phyloP scores from a whole-genome alignment of 106 monocot genomes.

The Platanthera zijinensis region DNA sequence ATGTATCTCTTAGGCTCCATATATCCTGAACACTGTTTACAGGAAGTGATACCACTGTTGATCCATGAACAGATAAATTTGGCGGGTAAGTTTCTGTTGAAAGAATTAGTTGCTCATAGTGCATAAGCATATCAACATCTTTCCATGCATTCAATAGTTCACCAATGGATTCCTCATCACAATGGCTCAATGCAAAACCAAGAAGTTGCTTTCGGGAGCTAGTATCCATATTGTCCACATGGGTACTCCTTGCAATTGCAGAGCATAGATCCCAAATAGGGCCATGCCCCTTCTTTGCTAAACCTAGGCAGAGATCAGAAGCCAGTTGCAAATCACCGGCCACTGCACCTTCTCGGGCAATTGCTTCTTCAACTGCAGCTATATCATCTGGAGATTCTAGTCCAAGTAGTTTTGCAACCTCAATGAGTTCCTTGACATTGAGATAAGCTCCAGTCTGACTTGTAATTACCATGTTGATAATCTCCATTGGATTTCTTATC shows the following conservation, averaged over 20 bases:
- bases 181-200: conserved; percentile 85
- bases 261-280: conserved; percentile 86
- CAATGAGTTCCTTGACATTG: conserved; percentile 85
- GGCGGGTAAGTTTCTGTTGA: conserved; percentile 38
- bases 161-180: conserved; percentile 86
- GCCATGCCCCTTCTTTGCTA: conserved; percentile 83
- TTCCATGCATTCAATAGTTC: conserved; percentile 92
- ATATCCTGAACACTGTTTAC: conserved; percentile 24
- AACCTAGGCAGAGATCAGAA: conserved; percentile 71
- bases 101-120: conserved; percentile 52
- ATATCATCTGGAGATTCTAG: conserved; percentile 65
- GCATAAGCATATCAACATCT: conserved; percentile 51
- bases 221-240: conserved; percentile 71
- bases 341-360: conserved; percentile 84
- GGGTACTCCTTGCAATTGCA: conserved; percentile 86
- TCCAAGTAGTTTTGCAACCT: conserved; percentile 78
- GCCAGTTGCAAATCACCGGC: conserved; percentile 84
- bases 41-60: conserved; percentile 32
- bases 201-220: conserved; percentile 63
- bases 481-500: conserved; percentile 85
- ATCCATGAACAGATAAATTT: conserved; percentile 38
- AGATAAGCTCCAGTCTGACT: conserved; percentile 77
- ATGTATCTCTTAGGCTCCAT: conserved; percentile 19
- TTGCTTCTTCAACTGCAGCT: conserved; percentile 69
- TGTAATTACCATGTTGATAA: conserved; percentile 66